phyloP scores from a whole-genome alignment of 2,329 filamentous ascomycete species.

The Aspergillus unguis region DNA sequence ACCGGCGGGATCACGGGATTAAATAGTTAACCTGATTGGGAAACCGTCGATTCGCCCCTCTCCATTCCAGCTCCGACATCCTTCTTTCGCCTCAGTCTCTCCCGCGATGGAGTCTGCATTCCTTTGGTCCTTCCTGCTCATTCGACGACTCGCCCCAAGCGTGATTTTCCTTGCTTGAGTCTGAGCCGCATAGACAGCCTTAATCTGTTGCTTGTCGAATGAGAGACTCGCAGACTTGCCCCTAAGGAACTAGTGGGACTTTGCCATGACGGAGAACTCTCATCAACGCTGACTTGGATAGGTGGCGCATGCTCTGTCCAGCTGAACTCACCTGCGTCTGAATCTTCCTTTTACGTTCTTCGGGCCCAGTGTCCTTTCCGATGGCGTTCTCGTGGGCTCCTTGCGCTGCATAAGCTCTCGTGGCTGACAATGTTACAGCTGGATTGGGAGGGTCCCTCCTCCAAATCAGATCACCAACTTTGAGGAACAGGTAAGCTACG shows the following conservation, averaged over 20 bases:
- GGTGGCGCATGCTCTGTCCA: conserved; percentile 23
- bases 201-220: conserved; percentile 7
- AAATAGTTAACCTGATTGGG: neutral
- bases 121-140: neutral
- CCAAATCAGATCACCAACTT: conserved; percentile 8
- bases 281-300: conserved; percentile 12
- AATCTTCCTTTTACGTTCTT: conserved; percentile 18
- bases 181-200: conserved; percentile 17
- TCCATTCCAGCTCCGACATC: neutral
- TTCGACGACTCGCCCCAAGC: neutral
- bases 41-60: neutral
- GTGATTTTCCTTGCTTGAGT: conserved; percentile 8
- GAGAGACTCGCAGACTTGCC: conserved; percentile 10
- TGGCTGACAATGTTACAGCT: conserved; percentile 25
- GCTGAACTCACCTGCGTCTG: conserved; percentile 21
- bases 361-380: conserved; percentile 15
- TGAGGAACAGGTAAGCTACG: conserved; percentile 13
- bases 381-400: conserved; percentile 16
- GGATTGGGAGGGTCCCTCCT: conserved; percentile 17
- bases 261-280: conserved; percentile 12
- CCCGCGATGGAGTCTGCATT: neutral
- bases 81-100: neutral
- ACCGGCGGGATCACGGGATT: conserved; percentile 2
- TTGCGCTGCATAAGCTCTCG: conserved; percentile 18
- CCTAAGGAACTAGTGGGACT: conserved; percentile 22